Evolutionary conservation across 176 grass and related monocot genomes (phyloP), one percentile per base, ranked within the genome.

Genomic region (Cenchrus purpureus): DNA sequence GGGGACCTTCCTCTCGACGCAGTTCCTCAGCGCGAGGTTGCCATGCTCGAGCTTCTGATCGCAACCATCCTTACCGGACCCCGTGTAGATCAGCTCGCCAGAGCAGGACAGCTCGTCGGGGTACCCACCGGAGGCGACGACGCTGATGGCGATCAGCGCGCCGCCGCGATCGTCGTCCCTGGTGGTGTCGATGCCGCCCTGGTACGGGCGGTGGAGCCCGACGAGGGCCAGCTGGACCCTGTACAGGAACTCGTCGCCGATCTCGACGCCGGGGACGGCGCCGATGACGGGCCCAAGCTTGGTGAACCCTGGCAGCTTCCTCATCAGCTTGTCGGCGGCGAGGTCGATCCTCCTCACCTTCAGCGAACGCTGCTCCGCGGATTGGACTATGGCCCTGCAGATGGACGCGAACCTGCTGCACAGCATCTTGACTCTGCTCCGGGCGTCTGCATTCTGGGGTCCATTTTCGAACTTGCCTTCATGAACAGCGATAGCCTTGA

Each of bases 221-320:
- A 95, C 85, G 68, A 94, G 75, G 58, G 82, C 71, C 40, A 95
- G 76, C 83, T 95, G 83, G 19, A 94, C 88, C 60, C 91, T 86
- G 40, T 92, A 98, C 1, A 88, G 60, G 49, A 94, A 98, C 55
- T 95, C 89, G 56, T 98, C 96, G 17, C 96, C 96, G 29, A 95
- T 65, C 90, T 98, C 93, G 16, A 95, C 86, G 68, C 93, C 88
- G 16, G 65, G 89, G 48, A 95, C 83, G 46, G 73, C 28, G 49
- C 93, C 96, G 46, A 94, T 25, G 34, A 84, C 73, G 16, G 87
- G 81, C 9, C 68, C 83, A 5, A 52, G 66, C 44, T 89, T 91
- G 22, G 83, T 76, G 73, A 86, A 91, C 34, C 79, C 89, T 0
- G 48, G 61, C 8, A 85, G 83, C 59, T 52, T 61, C 46, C 54